Percentiles rank a stretch among this genome's conserved stretches.
Conservation (phyloP, 371 early-diverging fungal species). For the Nematocida sp. region DNA sequence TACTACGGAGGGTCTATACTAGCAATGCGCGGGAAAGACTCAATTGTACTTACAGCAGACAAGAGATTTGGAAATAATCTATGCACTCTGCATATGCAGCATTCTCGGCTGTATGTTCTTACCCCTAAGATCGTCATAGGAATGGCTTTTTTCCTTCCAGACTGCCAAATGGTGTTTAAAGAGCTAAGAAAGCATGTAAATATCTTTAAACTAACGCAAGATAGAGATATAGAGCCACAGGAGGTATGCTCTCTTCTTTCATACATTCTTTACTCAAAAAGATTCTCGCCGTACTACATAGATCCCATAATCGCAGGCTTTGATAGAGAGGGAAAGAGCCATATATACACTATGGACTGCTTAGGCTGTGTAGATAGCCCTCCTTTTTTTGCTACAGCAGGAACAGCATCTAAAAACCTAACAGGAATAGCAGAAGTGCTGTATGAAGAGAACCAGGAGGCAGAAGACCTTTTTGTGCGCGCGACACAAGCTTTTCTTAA, state of each 20-base stretch:
- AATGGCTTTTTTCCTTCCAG: conserved; percentile 87
- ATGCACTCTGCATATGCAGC: conserved; percentile 82
- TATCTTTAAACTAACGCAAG: conserved; percentile 89
- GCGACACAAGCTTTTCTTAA: conserved; percentile 88
- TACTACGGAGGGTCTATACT: conserved; percentile 73
- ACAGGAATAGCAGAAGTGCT: conserved; percentile 94
- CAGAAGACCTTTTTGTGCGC: conserved; percentile 92
- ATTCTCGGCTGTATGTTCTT: conserved; percentile 81
- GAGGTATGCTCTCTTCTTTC: conserved; percentile 86
- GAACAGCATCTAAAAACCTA: conserved; percentile 81
- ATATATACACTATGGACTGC: conserved; percentile 86
- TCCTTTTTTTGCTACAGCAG: conserved; percentile 87
- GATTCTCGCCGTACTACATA: conserved; percentile 89
- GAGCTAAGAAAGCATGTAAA: conserved; percentile 84
- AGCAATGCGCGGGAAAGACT: conserved; percentile 94
- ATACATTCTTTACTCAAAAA: conserved; percentile 86
- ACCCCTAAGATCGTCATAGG: conserved; percentile 80
- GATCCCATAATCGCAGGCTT: conserved; percentile 91
- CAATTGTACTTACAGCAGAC: conserved; percentile 93
- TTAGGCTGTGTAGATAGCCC: conserved; percentile 91
- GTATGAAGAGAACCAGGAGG: conserved; percentile 89
- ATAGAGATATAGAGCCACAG: conserved; percentile 86
- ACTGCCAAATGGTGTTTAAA: conserved; percentile 80
- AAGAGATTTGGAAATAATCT: conserved; percentile 76
- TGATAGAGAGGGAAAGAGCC: conserved; percentile 73